Evolutionary conservation across 2,329 filamentous ascomycete species (phyloP).

Genomic region (Cercospora beticola): DNA sequence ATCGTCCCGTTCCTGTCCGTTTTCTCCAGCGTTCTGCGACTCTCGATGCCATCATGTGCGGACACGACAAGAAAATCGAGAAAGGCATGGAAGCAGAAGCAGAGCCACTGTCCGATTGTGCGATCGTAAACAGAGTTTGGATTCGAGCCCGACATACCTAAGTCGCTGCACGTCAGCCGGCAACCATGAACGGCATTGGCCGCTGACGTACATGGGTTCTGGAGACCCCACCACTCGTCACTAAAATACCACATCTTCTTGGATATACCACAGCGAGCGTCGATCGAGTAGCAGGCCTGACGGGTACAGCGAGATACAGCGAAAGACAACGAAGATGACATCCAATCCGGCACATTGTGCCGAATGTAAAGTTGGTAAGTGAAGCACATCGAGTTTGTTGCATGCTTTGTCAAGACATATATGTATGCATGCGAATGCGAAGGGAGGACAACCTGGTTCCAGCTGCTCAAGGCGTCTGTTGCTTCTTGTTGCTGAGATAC

Average conservation of each 20-base stretch:
- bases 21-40: neutral
- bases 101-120: neutral
- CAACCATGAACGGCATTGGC: neutral
- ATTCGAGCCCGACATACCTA: neutral
- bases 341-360: constrained; percentile 14
- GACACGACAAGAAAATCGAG: neutral
- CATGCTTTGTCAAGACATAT: neutral
- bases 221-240: neutral
- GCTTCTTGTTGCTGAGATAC: neutral
- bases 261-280: neutral
- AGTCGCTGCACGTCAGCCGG: neutral
- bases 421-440: neutral
- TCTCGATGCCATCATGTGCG: neutral
- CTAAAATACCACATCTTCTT: neutral
- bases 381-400: neutral
- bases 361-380: constrained; percentile 17
- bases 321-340: neutral
- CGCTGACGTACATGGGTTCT: constrained; percentile 1
- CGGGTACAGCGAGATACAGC: neutral
- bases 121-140: neutral
- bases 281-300: neutral
- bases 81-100: neutral
- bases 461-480: neutral
- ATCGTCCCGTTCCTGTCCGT: neutral
- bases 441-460: neutral